Conservation (phyloP, 2,329 filamentous ascomycete genomes). For the Beauveria australis region DNA sequence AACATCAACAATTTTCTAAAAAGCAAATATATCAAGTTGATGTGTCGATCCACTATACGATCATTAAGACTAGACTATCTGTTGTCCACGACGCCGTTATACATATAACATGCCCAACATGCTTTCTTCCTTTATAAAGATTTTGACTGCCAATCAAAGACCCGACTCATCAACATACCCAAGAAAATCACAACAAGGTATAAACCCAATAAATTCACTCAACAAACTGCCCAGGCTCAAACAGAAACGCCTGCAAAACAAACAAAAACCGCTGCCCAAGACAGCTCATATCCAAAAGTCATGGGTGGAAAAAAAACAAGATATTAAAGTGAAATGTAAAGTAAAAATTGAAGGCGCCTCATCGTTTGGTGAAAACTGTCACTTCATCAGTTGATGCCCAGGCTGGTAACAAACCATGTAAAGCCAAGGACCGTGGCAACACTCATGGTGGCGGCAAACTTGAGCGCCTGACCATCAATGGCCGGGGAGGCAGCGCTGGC, state of each 20-base stretch:
- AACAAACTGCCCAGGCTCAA: not conserved
- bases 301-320: not conserved
- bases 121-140: not conserved
- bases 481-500: constrained; percentile 38
- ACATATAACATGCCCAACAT: not conserved
- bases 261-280: not conserved
- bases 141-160: not conserved
- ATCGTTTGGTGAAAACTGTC: not conserved
- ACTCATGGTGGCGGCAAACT: constrained; percentile 46
- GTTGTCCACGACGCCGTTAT: not conserved
- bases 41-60: constrained; percentile 1
- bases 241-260: not conserved
- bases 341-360: not conserved
- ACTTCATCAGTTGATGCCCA: constrained; percentile 27
- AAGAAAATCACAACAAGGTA: not conserved
- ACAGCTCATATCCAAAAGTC: not conserved
- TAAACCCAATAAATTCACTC: not conserved
- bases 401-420: constrained; percentile 54
- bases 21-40: not conserved
- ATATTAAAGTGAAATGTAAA: constrained; percentile 4
- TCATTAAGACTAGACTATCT: not conserved
- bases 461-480: constrained; percentile 39
- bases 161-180: not conserved
- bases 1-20: not conserved
- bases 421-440: constrained; percentile 50